These are phyloP conservation scores for Sporothrix phasma DNA, from an alignment of 2,329 filamentous ascomycete species.

Conservation along the genomic window DNA sequence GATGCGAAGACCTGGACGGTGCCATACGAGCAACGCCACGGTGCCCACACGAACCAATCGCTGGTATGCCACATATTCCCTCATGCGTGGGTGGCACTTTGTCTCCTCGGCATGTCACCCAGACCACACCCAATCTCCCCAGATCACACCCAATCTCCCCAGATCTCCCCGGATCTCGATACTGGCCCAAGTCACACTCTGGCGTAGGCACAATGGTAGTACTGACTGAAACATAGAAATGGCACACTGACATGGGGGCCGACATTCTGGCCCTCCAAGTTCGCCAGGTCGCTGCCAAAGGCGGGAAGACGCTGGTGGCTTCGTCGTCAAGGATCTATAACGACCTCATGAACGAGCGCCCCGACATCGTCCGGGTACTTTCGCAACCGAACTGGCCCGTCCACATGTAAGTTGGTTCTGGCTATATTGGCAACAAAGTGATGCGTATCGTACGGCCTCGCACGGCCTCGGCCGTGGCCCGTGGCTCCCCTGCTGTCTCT, in stretches of 20 bases:
- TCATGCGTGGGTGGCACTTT: no score
- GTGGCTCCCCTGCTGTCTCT: neutral
- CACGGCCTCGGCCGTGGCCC: no score
- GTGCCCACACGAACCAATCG: conserved; percentile 38
- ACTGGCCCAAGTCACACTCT: no score
- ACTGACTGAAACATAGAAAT: conserved; percentile 28
- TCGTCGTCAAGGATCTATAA: conserved; percentile 36
- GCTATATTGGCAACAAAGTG: neutral
- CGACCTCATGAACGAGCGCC: conserved; percentile 30
- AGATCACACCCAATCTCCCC: no score
- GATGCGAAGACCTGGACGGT: conserved; percentile 37
- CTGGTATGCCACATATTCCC: conserved; percentile 27
- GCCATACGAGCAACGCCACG: conserved; percentile 36
- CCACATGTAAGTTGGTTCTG: conserved; percentile 32
- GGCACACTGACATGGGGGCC: conserved; percentile 44
- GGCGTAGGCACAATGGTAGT: neutral
- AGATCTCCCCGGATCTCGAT: no score
- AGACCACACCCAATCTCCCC: no score
- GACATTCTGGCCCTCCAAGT: conserved; percentile 40
- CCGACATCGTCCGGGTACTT: conserved; percentile 31
- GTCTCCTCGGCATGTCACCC: neutral
- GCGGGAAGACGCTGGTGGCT: conserved; percentile 37
- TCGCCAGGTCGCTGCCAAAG: conserved; percentile 33
- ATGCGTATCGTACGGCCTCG: no score
- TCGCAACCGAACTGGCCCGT: conserved; percentile 36